These are phyloP conservation scores for Solanum dulcamara DNA, from an alignment of 257 asterid species.

Conservation along the genomic window DNA sequence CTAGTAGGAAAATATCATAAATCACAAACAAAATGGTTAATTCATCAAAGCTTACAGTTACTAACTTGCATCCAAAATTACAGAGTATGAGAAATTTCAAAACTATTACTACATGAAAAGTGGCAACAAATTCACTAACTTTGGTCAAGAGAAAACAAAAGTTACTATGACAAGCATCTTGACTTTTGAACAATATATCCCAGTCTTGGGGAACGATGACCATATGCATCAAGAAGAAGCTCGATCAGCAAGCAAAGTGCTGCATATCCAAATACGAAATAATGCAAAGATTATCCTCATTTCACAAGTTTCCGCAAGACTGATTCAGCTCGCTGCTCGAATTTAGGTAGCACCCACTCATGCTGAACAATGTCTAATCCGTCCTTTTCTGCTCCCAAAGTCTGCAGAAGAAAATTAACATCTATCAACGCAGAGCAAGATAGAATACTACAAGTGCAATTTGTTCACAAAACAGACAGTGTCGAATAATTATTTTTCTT, in stretches of 20 bases:
- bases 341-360: conserved; percentile 80
- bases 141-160: neutral
- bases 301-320: conserved; percentile 54
- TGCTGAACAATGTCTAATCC: conserved; percentile 71
- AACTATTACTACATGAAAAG: neutral
- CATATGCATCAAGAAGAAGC: conserved; percentile 5
- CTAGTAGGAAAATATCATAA: neutral
- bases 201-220: neutral
- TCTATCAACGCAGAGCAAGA: neutral
- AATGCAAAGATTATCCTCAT: conserved; percentile 1
- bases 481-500: neutral
- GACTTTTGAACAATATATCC: neutral
- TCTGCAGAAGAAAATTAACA: conserved; percentile 23
- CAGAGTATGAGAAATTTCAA: neutral
- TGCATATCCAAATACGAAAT: neutral
- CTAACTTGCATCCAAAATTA: neutral
- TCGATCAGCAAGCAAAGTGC: neutral
- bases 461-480: neutral
- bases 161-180: neutral
- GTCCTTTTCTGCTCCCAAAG: conserved; percentile 86
- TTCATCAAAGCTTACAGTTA: neutral
- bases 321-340: conserved; percentile 88
- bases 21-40: neutral
- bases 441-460: conserved; percentile 3
- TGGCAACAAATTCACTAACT: neutral